Evolutionary conservation across 768 basidiomycete genomes (phyloP), one percentile per base, ranked within the genome.

Genomic region (Tephrocybe sp.): DNA sequence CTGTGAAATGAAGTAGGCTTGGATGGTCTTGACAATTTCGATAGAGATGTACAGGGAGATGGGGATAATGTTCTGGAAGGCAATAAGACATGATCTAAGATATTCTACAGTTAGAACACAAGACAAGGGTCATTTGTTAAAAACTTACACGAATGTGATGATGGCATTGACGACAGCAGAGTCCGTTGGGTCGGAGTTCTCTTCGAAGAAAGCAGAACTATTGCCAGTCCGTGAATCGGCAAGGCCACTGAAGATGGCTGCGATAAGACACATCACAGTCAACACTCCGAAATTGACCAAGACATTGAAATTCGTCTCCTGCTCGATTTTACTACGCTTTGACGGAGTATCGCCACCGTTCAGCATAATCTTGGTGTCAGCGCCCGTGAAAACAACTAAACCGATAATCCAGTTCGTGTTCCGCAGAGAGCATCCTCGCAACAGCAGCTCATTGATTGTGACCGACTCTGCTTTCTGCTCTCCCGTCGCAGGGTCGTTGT

Each of bases 231-330:
- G 69, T 16, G 73, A 72, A 47, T 92, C 84, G 58, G 83, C 76
- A 45, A 88, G 62, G 1, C 93, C 95, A 58, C 80, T 88, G 60
- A 85, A 77, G 36, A 93, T 80, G 7, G 82, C 93, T 3, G 87
- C 79, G 24, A 85, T 66, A 6, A 83, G 55, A 65, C 94, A 97
- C 76, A 97, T 89, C 31, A 78, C 43, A 34, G 85, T 63, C 49
- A 98, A 73, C 52, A 97, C 67, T 36, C 77, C 68, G 62, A 97
- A 97, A 67, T 97, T 98, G 72, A 97, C 88, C 43, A 94, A 71
- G 56, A 97, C 95, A 62, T 97, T 98, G 76, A 94, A 95, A 67
- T 95, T 98, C 8, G 95, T 98, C 75, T 98, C 95, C 71, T 84
- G 89, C 72, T 97, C 94, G 62, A 98, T 97, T 76, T 94, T 98